Evolutionary conservation across 495 filamentous ascomycete species (phyloP).

Genomic region (Aspergillus egyptiacus): DNA sequence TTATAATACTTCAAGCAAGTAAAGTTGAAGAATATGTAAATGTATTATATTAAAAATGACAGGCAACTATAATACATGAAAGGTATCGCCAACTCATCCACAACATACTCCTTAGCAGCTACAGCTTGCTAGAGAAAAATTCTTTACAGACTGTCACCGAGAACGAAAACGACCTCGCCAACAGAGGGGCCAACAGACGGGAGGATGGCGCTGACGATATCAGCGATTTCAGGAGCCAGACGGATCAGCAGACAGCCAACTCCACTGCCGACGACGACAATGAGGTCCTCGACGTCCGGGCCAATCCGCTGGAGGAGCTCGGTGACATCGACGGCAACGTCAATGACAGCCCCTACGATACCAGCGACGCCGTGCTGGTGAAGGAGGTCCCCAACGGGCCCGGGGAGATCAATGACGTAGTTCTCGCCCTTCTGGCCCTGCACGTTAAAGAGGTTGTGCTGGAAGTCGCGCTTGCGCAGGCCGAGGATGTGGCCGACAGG

Average conservation of each 20-base stretch:
- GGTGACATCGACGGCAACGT: conserved; percentile 9
- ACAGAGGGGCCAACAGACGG: conserved; percentile 13
- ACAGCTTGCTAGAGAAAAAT: not conserved
- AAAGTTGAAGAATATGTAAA: not conserved
- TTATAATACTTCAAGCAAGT: not conserved
- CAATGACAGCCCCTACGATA: conserved; percentile 7
- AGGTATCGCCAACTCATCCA: conserved; percentile 8
- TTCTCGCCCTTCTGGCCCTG: not conserved
- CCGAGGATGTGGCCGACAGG: conserved; percentile 3
- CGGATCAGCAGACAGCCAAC: conserved; percentile 16
- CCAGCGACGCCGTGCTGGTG: not conserved
- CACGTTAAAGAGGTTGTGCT: not conserved
- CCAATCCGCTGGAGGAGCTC: conserved; percentile 16
- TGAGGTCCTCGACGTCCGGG: conserved; percentile 14
- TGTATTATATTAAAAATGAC: conserved; percentile 10
- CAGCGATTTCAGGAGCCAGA: conserved; percentile 18
- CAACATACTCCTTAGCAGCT: not conserved
- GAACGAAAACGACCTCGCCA: conserved; percentile 7
- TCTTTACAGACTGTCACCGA: conserved; percentile 13
- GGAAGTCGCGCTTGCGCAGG: not conserved
- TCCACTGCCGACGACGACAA: conserved; percentile 17
- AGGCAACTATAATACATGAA: conserved; percentile 15
- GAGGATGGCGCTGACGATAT: conserved; percentile 15
- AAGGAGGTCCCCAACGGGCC: not conserved
- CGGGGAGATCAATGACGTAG: not conserved